phyloP scores from a whole-genome alignment of 805 yeast genomes.

The Grigorovia transvaalensis region DNA sequence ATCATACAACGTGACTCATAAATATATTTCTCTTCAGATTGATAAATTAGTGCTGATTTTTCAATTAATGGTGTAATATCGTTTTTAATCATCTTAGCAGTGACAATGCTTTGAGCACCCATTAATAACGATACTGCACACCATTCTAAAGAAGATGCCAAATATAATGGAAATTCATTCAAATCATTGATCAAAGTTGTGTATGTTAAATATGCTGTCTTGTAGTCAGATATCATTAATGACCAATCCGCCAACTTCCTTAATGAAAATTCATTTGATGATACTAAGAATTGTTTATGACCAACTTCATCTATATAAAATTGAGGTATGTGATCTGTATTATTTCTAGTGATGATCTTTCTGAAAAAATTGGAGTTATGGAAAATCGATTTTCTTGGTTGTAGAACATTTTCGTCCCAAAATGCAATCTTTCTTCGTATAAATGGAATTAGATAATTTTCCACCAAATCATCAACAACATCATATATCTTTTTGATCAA shows the following conservation, averaged over 20 bases:
- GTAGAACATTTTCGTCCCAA: constrained; percentile 79
- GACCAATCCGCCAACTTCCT: constrained; percentile 89
- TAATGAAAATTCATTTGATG: constrained; percentile 60
- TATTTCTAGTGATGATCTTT: constrained; percentile 23
- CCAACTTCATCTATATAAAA: constrained; percentile 31
- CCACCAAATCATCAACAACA: constrained; percentile 13
- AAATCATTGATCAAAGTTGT: constrained; percentile 75
- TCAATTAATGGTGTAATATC: constrained; percentile 35
- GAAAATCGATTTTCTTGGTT: constrained; percentile 67
- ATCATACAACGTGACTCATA: constrained; percentile 62
- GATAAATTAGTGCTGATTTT: constrained; percentile 28
- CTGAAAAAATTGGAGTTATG: constrained; percentile 53
- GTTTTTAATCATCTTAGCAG: constrained; percentile 34
- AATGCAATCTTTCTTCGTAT: constrained; percentile 72
- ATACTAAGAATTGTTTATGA: constrained; percentile 50
- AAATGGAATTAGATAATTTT: constrained; percentile 46
- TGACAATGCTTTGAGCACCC: constrained; percentile 36
- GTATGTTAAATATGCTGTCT: constrained; percentile 71
- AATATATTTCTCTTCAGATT: constrained; percentile 43
- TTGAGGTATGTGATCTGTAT: constrained; percentile 7
- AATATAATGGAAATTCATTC: constrained; percentile 35
- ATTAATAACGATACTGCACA: constrained; percentile 63
- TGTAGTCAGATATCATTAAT: constrained; percentile 81
- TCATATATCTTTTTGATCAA: constrained; percentile 20
- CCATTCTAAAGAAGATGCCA: constrained; percentile 82